phyloP scores from a whole-genome alignment of 129 eudicot species.

The Saposhnikovia divaricata region DNA sequence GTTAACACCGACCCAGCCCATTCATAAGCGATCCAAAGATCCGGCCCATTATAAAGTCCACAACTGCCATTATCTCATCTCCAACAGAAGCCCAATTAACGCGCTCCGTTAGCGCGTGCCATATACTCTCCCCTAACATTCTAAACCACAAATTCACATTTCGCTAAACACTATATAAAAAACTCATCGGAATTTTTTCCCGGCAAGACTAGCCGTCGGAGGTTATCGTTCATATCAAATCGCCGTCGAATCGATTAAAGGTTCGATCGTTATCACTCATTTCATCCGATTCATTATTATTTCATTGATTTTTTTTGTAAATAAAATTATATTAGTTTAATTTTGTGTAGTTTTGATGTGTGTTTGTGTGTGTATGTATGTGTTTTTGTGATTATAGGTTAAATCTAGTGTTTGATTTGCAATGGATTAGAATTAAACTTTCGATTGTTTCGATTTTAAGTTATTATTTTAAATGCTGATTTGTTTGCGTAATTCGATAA shows the following conservation, averaged over 20 bases:
- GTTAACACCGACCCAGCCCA: not conserved
- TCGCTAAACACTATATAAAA: not conserved
- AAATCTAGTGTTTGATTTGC: not conserved
- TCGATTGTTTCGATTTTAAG: not conserved
- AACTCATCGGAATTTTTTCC: not conserved
- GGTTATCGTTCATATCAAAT: not conserved
- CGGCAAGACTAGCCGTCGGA: not conserved
- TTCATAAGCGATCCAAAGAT: no score
- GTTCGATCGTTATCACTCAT: not conserved
- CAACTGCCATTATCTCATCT: not conserved
- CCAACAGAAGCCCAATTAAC: not conserved
- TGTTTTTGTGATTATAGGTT: not conserved
- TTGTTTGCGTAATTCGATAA: not conserved
- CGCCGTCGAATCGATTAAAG: not conserved
- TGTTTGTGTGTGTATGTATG: not conserved
- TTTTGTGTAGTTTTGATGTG: not conserved
- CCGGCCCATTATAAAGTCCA: no score
- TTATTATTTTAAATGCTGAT: not conserved
- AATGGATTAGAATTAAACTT: not conserved
- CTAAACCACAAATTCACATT: not conserved
- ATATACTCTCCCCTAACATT: not conserved
- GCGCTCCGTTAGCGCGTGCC: not conserved
- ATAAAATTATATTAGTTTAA: not conserved
- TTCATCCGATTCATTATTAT: not conserved
- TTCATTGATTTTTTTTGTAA: not conserved